These are phyloP conservation scores for Trichoderma citrinoviride DNA, from an alignment of 2,329 filamentous ascomycete species.

Conservation along the genomic window DNA sequence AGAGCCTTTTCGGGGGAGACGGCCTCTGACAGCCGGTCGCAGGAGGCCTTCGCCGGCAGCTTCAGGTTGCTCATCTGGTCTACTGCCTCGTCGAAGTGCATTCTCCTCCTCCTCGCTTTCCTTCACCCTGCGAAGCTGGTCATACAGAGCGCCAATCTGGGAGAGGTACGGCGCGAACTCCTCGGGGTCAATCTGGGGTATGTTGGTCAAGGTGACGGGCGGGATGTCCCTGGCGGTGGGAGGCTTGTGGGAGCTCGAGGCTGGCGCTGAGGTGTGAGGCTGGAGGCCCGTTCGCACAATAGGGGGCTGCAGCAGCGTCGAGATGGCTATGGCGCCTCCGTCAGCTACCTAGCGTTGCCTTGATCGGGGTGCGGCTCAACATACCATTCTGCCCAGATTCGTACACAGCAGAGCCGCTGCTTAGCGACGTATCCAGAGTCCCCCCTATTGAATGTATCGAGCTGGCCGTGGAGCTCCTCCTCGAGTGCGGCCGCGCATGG, in stretches of 20 bases:
- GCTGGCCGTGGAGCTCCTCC: conserved; percentile 81
- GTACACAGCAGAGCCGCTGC: conserved; percentile 53
- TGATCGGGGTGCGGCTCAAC: conserved; percentile 23
- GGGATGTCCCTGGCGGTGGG: conserved; percentile 89
- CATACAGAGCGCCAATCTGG: conserved; percentile 83
- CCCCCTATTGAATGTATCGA: conserved; percentile 86
- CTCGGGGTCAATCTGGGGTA: conserved; percentile 73
- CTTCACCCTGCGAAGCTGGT: conserved; percentile 81
- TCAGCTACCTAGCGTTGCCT: conserved; percentile 10
- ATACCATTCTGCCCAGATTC: conserved; percentile 84
- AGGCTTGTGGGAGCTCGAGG: conserved; percentile 71
- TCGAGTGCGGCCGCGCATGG: conserved; percentile 48
- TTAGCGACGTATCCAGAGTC: conserved; percentile 68
- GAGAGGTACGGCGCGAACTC: conserved; percentile 82
- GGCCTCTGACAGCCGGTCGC: conserved; percentile 39
- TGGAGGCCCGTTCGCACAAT: conserved; percentile 85
- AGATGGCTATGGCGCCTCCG: conserved; percentile 64
- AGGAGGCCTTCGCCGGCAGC: conserved; percentile 45
- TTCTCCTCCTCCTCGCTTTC: conserved; percentile 66
- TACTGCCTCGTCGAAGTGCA: conserved; percentile 38
- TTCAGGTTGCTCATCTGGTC: conserved; percentile 44
- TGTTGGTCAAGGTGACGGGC: conserved; percentile 85
- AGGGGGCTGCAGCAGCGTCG: conserved; percentile 85
- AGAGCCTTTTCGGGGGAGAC: conserved; percentile 36
- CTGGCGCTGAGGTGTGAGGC: conserved; percentile 69